These are phyloP conservation scores for Fusarium cyanostomum DNA, from an alignment of 2,329 filamentous ascomycete species.

Conservation along the genomic window DNA sequence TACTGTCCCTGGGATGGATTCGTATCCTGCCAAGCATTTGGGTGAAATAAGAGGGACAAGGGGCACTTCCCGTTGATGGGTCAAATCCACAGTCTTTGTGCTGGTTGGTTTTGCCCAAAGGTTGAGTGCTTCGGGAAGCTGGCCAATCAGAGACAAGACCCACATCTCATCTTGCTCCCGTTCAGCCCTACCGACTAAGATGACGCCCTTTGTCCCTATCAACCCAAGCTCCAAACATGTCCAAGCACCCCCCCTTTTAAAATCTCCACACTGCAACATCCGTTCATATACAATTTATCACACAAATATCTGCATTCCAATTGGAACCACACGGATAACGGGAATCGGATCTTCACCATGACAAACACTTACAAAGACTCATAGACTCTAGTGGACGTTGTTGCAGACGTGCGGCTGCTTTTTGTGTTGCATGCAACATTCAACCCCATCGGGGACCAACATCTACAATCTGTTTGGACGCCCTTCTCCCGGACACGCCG, in stretches of 20 bases:
- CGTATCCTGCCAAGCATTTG: slow-evolving; percentile 12
- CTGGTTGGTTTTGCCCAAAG: not conserved
- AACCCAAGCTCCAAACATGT: slow-evolving; percentile 1
- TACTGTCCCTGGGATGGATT: slow-evolving; percentile 9
- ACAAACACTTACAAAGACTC: not conserved
- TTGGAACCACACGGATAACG: no score
- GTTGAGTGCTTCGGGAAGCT: slow-evolving; percentile 1
- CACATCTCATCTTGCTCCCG: slow-evolving; percentile 36
- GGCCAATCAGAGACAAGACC: slow-evolving; percentile 16
- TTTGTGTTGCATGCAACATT: slow-evolving; percentile 18
- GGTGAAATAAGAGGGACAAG: not conserved
- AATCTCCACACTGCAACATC: slow-evolving; percentile 3
- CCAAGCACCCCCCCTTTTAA: slow-evolving; percentile 14
- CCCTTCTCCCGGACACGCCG: slow-evolving; percentile 37
- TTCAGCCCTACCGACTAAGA: slow-evolving; percentile 38
- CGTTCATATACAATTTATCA: no score
- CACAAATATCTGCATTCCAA: not conserved
- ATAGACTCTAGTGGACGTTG: slow-evolving; percentile 2
- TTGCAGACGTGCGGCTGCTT: slow-evolving; percentile 15
- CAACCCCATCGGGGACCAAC: slow-evolving; percentile 14
- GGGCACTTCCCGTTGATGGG: not conserved
- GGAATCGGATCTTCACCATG: not conserved
- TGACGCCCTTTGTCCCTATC: slow-evolving; percentile 1
- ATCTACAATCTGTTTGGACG: slow-evolving; percentile 24
- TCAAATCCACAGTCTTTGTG: no score